Conservation (phyloP, 257 asterid genomes). For the Ocimum tenuiflorum region DNA sequence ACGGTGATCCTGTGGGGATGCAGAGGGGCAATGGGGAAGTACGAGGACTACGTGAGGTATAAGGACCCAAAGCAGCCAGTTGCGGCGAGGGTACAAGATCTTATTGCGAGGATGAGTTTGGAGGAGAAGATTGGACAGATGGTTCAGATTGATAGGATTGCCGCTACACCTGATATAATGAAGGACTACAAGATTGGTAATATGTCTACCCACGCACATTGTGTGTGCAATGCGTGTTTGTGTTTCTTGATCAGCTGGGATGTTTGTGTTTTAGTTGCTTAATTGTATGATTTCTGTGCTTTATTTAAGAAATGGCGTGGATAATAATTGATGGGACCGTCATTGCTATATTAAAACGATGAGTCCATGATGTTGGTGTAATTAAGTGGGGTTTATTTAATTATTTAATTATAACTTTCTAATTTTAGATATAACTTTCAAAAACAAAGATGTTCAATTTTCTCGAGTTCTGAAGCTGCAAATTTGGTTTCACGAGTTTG, state of each 20-base stretch:
- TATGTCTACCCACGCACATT: neutral
- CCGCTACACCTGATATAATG: slow-evolving; percentile 59
- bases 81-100: slow-evolving; percentile 55
- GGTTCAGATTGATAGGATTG: slow-evolving; percentile 77
- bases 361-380: neutral
- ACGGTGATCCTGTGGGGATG: slow-evolving; percentile 39
- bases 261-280: neutral
- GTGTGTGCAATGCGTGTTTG: neutral
- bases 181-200: slow-evolving; percentile 60
- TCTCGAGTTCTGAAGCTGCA: slow-evolving; percentile 2
- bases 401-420: neutral
- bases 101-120: slow-evolving; percentile 57
- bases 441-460: neutral
- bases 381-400: neutral
- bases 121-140: slow-evolving; percentile 87
- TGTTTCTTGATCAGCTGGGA: neutral
- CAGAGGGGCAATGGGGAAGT: slow-evolving; percentile 27
- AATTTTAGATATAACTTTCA: neutral
- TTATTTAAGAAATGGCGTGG: slow-evolving; percentile 4
- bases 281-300: neutral
- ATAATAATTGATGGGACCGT: slow-evolving; percentile 12
- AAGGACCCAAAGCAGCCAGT: slow-evolving; percentile 66
- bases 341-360: neutral
- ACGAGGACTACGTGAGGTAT: slow-evolving; percentile 40
- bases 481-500: neutral